These are phyloP conservation scores for Platanthera guangdongensis DNA, from an alignment of 106 monocot genomes.

Conservation along the genomic window DNA sequence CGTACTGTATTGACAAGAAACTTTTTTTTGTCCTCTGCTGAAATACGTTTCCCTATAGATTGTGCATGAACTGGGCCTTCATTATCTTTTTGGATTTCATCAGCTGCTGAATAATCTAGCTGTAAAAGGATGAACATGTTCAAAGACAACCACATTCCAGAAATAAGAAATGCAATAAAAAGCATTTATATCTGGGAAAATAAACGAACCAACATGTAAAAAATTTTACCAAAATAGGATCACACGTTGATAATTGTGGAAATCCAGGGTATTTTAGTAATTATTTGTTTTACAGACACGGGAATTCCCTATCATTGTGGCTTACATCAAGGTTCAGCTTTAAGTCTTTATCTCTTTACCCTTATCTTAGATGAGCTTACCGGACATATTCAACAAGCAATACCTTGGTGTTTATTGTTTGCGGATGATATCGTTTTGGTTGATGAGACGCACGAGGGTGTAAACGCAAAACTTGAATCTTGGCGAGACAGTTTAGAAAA, in stretches of 20 bases:
- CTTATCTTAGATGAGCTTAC: too few relatives aligned
- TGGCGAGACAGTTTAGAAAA: too few relatives aligned
- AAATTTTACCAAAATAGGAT: background rate
- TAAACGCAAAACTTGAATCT: too few relatives aligned
- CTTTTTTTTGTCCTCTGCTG: background rate
- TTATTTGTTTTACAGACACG: too few relatives aligned
- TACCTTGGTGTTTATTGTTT: too few relatives aligned
- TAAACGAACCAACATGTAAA: background rate
- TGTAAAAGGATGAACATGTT: background rate
- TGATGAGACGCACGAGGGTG: too few relatives aligned
- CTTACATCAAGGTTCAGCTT: too few relatives aligned
- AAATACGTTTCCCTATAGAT: slow-evolving; percentile 3
- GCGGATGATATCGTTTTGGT: too few relatives aligned
- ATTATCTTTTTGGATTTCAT: background rate
- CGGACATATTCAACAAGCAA: too few relatives aligned
- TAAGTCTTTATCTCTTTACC: too few relatives aligned
- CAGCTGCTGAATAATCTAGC: background rate
- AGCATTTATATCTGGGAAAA: background rate
- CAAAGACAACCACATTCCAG: background rate
- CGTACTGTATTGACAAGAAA: slow-evolving; percentile 5
- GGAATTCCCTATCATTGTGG: too few relatives aligned
- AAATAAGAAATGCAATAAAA: background rate
- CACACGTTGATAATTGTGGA: background rate
- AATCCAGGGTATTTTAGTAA: too few relatives aligned
- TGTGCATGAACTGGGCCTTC: background rate